phyloP scores from a whole-genome alignment of 164 flowering plant genomes.

The Brasenia schreberi region DNA sequence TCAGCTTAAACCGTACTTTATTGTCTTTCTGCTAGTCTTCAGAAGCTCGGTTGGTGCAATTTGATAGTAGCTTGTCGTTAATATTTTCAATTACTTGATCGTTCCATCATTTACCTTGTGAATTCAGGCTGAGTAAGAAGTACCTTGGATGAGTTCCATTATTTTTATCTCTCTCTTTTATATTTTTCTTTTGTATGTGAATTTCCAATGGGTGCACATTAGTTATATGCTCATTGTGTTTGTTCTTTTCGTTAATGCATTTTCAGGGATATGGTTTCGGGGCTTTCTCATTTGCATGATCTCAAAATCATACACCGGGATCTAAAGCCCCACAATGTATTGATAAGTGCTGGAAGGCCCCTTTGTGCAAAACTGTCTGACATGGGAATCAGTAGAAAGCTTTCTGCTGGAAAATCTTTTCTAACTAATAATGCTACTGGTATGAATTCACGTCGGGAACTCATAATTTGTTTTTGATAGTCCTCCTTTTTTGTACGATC shows the following conservation, averaged over 20 bases:
- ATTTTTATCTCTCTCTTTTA: too few relatives aligned
- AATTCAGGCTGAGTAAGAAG: too few relatives aligned
- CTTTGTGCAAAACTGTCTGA: constrained; percentile 72
- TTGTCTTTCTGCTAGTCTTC: too few relatives aligned
- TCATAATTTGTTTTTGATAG: not conserved
- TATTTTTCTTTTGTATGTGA: too few relatives aligned
- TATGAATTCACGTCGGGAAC: constrained; percentile 9
- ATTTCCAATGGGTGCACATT: not conserved
- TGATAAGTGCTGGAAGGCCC: constrained; percentile 32
- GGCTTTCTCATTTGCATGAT: constrained; percentile 72
- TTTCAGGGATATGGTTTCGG: constrained; percentile 52
- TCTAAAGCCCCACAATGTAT: constrained; percentile 75
- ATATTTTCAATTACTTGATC: too few relatives aligned
- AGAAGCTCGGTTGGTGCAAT: too few relatives aligned
- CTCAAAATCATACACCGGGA: constrained; percentile 73
- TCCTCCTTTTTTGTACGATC: not conserved
- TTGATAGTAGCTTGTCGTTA: too few relatives aligned
- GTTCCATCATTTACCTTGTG: too few relatives aligned
- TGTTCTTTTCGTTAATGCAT: not conserved
- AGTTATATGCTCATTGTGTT: not conserved
- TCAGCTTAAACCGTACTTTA: too few relatives aligned
- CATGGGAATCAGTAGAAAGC: constrained; percentile 81
- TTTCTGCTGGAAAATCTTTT: constrained; percentile 42
- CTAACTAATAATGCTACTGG: constrained; percentile 52
- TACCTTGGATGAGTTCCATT: too few relatives aligned